A percentile compares a stretch with the other conserved stretches of the same genome.
Evolutionary conservation across 2,329 filamentous ascomycete genomes (phyloP).

Genomic region (Hymenoscyphus salicellus): DNA sequence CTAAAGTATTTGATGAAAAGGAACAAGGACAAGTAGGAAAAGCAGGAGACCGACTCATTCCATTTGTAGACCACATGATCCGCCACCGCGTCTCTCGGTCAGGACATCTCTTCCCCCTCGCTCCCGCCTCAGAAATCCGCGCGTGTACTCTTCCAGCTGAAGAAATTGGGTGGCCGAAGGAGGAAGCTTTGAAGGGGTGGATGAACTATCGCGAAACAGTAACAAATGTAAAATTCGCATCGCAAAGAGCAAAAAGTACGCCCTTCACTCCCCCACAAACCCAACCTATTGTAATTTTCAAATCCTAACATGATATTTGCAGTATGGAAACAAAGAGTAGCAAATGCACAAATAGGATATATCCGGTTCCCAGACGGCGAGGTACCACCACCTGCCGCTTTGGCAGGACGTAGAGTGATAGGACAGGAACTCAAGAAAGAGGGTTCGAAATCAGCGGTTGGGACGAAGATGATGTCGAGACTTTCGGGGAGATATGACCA

Average conservation of each 20-base stretch:
- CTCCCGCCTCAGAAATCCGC: slow-evolving; percentile 58
- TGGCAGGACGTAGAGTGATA: slow-evolving; percentile 64
- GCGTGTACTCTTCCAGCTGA: slow-evolving; percentile 59
- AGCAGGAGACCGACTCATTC: slow-evolving; percentile 76
- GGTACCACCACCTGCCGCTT: slow-evolving; percentile 73
- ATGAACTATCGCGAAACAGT: background rate
- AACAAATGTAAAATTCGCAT: background rate
- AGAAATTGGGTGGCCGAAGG: slow-evolving; percentile 74
- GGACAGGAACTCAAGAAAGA: slow-evolving; percentile 46
- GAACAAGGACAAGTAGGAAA: slow-evolving; percentile 56
- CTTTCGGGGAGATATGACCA: slow-evolving; percentile 4
- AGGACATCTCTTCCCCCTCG: slow-evolving; percentile 67
- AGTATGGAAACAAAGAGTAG: slow-evolving; percentile 59
- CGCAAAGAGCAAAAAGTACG: background rate
- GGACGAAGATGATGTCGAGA: slow-evolving; percentile 8
- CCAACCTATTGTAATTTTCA: background rate
- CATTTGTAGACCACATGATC: slow-evolving; percentile 82
- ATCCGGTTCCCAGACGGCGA: slow-evolving; percentile 68
- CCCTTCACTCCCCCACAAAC: background rate
- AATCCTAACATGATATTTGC: background rate
- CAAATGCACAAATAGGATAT: slow-evolving; percentile 68
- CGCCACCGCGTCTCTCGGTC: slow-evolving; percentile 76
- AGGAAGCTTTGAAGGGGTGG: slow-evolving; percentile 65
- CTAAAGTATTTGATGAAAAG: background rate
- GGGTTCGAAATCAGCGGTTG: slow-evolving; percentile 39